A percentile compares a stretch with the other conserved stretches of the same genome.
phyloP scores from a whole-genome alignment of 2,329 filamentous ascomycete genomes.

The Epicoccum sorghinum region DNA sequence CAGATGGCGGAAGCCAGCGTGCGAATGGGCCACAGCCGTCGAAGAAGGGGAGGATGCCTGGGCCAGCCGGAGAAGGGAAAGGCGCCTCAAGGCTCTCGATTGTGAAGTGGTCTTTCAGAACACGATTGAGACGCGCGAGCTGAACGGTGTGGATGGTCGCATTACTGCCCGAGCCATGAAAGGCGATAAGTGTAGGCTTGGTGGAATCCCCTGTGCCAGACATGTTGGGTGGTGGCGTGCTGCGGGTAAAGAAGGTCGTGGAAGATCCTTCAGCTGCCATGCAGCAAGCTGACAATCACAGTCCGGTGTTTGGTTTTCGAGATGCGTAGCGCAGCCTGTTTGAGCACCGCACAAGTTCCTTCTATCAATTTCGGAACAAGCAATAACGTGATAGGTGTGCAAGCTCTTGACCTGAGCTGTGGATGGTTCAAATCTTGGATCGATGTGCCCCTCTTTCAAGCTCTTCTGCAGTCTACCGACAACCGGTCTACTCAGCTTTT shows the following conservation, averaged over 20 bases:
- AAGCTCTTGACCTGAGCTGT: neutral
- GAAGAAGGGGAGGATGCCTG: slow-evolving; percentile 47
- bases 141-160: slow-evolving; percentile 42
- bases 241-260: slow-evolving; percentile 2
- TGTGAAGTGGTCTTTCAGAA: slow-evolving; percentile 33
- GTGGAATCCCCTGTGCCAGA: neutral
- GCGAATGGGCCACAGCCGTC: slow-evolving; percentile 46
- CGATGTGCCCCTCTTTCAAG: slow-evolving; percentile 9
- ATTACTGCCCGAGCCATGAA: slow-evolving; percentile 47
- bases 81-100: slow-evolving; percentile 37
- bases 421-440: neutral
- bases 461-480: neutral
- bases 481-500: neutral
- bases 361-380: no score
- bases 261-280: neutral
- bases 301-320: neutral
- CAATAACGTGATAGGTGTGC: no score
- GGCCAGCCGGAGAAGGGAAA: slow-evolving; percentile 41
- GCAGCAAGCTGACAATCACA: neutral
- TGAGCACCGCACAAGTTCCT: no score
- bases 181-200: slow-evolving; percentile 44
- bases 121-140: slow-evolving; percentile 35
- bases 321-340: neutral
- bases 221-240: slow-evolving; percentile 4
- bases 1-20: slow-evolving; percentile 36